A percentile compares a stretch with the other conserved stretches of the same genome.
These are phyloP conservation scores for Coemansia sp. DNA, from an alignment of 192 early-diverging fungal genomes.

Conservation along the genomic window DNA sequence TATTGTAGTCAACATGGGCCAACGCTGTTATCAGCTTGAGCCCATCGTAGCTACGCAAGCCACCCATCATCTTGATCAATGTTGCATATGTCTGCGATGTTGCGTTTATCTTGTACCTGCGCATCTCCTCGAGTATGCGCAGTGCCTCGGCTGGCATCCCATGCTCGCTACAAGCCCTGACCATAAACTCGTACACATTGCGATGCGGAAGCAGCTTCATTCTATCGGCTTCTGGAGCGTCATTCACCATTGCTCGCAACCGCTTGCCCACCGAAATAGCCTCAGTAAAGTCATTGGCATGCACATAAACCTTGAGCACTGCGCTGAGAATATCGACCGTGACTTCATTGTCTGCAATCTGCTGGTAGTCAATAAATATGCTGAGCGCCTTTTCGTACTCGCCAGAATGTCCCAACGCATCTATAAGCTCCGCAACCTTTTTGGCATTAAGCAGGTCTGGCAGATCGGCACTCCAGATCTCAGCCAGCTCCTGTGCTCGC, in stretches of 20 bases:
- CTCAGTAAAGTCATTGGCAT: slow-evolving; percentile 43
- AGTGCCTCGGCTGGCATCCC: slow-evolving; percentile 37
- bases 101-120: slow-evolving; percentile 31
- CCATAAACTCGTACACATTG: slow-evolving; percentile 34
- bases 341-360: slow-evolving; percentile 18
- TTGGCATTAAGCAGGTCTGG: slow-evolving; percentile 28
- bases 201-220: slow-evolving; percentile 13
- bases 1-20: slow-evolving; percentile 52
- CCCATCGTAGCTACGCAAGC: slow-evolving; percentile 43
- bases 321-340: slow-evolving; percentile 28
- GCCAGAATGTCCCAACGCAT: slow-evolving; percentile 17
- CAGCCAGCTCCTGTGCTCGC: slow-evolving; percentile 34
- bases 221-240: neutral
- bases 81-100: slow-evolving; percentile 39
- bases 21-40: slow-evolving; percentile 42
- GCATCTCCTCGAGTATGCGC: slow-evolving; percentile 53
- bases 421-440: slow-evolving; percentile 30
- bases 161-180: slow-evolving; percentile 40
- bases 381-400: slow-evolving; percentile 31
- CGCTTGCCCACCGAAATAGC: slow-evolving; percentile 51
- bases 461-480: slow-evolving; percentile 20
- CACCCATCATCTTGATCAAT: slow-evolving; percentile 37
- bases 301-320: slow-evolving; percentile 46
- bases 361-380: slow-evolving; percentile 36
- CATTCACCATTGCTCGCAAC: slow-evolving; percentile 32